Conservation (phyloP, 257 asterid species). For the Scutellaria galericulata region DNA sequence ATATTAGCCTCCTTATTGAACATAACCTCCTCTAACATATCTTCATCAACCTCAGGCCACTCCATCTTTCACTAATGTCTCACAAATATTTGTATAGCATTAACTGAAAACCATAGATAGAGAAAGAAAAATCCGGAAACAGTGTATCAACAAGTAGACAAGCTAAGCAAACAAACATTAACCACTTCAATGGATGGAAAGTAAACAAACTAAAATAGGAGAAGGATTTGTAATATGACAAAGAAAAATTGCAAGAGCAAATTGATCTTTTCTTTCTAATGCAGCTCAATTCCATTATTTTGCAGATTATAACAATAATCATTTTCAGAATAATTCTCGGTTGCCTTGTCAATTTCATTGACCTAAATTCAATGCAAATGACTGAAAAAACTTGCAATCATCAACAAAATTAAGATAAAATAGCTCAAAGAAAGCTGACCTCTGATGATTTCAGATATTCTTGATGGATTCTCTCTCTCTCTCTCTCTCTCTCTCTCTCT, state of each 20-base stretch:
- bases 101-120: too few relatives aligned
- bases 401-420: conserved; percentile 11
- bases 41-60: conserved; percentile 72
- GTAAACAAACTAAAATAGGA: too few relatives aligned
- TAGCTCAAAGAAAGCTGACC: conserved; percentile 36
- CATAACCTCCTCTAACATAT: conserved; percentile 80
- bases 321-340: too few relatives aligned
- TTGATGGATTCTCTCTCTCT: conserved; percentile 15
- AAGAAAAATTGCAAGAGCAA: not conserved
- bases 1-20: conserved; percentile 67
- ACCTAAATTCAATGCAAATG: conserved; percentile 7
- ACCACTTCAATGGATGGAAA: too few relatives aligned
- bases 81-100: too few relatives aligned
- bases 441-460: conserved; percentile 26
- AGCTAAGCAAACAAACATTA: too few relatives aligned
- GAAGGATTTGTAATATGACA: too few relatives aligned
- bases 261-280: conserved; percentile 9
- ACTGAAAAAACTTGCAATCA: conserved; percentile 2
- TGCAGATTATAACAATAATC: too few relatives aligned
- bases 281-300: too few relatives aligned
- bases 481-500: not conserved
- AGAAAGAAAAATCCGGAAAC: not conserved
- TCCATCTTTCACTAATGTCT: conserved; percentile 41
- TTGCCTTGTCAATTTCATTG: too few relatives aligned
- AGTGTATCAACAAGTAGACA: not conserved